Conservation (phyloP, 495 filamentous ascomycete genomes). For the Xylaria intraflava region DNA sequence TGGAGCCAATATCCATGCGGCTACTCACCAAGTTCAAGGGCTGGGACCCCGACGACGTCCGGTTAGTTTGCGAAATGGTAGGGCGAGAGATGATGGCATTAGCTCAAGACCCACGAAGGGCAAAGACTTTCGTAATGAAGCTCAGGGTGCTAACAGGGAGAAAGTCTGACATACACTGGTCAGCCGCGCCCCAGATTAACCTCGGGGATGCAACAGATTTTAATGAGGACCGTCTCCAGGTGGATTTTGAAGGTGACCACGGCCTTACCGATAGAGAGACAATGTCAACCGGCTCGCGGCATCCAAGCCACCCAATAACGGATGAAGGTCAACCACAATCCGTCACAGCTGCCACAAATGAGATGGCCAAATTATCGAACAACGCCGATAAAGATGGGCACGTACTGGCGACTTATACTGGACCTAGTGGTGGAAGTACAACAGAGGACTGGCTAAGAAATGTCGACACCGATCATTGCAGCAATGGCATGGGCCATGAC, state of each 20-base stretch:
- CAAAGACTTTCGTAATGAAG: conserved; percentile 37
- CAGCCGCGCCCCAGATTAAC: conserved; percentile 20
- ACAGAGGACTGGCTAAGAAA: conserved; percentile 13
- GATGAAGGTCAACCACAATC: neutral
- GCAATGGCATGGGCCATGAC: conserved; percentile 2
- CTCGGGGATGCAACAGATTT: conserved; percentile 16
- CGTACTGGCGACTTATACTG: neutral
- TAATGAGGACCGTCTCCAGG: neutral
- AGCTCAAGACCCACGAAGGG: conserved; percentile 34
- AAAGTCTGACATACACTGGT: conserved; percentile 38
- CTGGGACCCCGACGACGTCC: conserved; percentile 51
- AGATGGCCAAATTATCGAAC: neutral
- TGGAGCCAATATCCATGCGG: conserved; percentile 57
- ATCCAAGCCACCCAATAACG: neutral
- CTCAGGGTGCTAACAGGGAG: conserved; percentile 51
- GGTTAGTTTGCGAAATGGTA: conserved; percentile 48
- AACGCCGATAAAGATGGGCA: neutral
- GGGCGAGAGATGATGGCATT: conserved; percentile 46
- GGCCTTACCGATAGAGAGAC: neutral
- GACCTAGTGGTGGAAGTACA: neutral
- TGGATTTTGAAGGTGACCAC: neutral
- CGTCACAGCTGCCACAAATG: neutral
- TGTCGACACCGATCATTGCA: conserved; percentile 1
- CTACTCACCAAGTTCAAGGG: conserved; percentile 52
- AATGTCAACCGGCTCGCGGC: neutral